Evolutionary conservation across 140 eudicot species (phyloP), one percentile per base, ranked within the genome.

Genomic region (Oenanthe javanica): DNA sequence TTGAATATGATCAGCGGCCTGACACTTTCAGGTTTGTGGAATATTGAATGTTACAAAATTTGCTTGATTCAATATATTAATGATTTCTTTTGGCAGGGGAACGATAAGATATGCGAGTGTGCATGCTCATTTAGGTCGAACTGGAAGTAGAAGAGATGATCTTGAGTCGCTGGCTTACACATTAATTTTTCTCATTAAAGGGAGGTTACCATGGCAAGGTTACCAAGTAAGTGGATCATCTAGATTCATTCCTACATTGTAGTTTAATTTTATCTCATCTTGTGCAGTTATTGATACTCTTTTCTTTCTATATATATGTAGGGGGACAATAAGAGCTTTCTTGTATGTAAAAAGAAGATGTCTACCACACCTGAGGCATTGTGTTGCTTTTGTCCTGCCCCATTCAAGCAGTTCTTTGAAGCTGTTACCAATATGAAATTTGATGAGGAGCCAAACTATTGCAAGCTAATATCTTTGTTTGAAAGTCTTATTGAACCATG

Each of bases 1-100:
- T 95, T 76, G 97, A 95, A 23, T 95, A 95, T 85, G 97, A 95
- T 81, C 99, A 95, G 87, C 88, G 99, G 77, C 99, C 99, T 1
- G 99, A 95, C 86, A 93, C 92, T 81, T 95, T 95, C 83, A 95
- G 99, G 99, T 95, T 80, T 79, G 89, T 86, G 59, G 79, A 80
- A 49, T 79, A 79, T 67, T 67, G 9, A 64, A 42, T 48, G 74
- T 52, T 67, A 36, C 40, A 43, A 59, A 25, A 11, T 51, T 67
- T 46, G 69, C 49, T 71, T 23, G 40, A 18, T 81, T 43, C 52
- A 10, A 43, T 75, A 31, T 31, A 52, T 73, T 67, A 64, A 79
- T 57, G 67, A 81, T 31, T 50, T 46, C 59, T 23, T 77, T 75
- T 82, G 55, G 61, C 90, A 92, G 97, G 87, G 97, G 97, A 64